phyloP scores from a whole-genome alignment of 805 yeast genomes.

The Kuraishia borneana region DNA sequence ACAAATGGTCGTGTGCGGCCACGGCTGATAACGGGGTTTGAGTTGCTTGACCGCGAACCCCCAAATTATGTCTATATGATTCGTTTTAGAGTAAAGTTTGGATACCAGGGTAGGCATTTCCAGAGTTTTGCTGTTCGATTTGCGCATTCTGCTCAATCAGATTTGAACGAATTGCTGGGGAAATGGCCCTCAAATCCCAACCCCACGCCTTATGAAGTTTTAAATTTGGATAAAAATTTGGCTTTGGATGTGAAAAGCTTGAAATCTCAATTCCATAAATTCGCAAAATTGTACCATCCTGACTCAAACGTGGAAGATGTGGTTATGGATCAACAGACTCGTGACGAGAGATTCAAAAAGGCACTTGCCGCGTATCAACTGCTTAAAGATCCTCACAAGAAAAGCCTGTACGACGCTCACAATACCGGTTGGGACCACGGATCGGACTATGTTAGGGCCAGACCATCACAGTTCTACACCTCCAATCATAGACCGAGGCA shows the following conservation, averaged over 20 bases:
- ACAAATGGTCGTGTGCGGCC: background rate
- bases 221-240: background rate
- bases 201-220: background rate
- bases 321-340: constrained; percentile 1
- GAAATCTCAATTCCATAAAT: constrained; percentile 39
- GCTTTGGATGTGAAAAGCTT: constrained; percentile 17
- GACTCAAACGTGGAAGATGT: constrained; percentile 26
- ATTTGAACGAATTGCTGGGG: background rate
- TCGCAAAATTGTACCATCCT: constrained; percentile 77
- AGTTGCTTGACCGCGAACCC: too few relatives aligned
- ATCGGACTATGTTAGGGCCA: background rate
- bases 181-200: background rate
- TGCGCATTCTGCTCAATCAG: background rate
- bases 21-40: background rate
- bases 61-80: too few relatives aligned
- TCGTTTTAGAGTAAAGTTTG: too few relatives aligned
- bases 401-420: constrained; percentile 32
- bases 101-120: too few relatives aligned
- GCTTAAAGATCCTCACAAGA: constrained; percentile 31
- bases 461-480: background rate
- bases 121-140: too few relatives aligned
- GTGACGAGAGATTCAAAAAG: constrained; percentile 38
- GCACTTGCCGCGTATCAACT: constrained; percentile 50
- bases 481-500: background rate
- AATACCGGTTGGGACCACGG: constrained; percentile 30